Conservation (phyloP, 257 asterid species). For the Nicotiana sylvestris region DNA sequence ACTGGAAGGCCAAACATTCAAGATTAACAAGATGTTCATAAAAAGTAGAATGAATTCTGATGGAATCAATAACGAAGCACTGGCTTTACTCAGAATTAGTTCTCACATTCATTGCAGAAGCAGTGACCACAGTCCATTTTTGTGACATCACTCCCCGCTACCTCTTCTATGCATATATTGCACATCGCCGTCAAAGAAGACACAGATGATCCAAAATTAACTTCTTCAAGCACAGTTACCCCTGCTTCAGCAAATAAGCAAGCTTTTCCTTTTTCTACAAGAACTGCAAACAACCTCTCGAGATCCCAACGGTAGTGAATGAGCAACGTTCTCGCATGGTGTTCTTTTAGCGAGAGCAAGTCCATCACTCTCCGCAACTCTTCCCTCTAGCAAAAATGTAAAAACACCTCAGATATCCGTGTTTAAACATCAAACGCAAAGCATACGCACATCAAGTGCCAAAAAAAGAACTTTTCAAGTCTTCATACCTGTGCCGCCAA, state of each 20-base stretch:
- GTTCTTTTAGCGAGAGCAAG: slow-evolving; percentile 79
- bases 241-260: slow-evolving; percentile 83
- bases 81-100: slow-evolving; percentile 5
- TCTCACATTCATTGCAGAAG: slow-evolving; percentile 89
- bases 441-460: not conserved
- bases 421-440: not conserved
- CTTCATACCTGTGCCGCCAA: slow-evolving; percentile 83
- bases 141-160: slow-evolving; percentile 50
- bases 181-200: slow-evolving; percentile 48
- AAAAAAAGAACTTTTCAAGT: not conserved
- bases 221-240: slow-evolving; percentile 42
- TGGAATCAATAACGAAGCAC: not conserved
- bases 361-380: slow-evolving; percentile 87
- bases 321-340: slow-evolving; percentile 90
- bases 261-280: slow-evolving; percentile 78
- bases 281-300: slow-evolving; percentile 62
- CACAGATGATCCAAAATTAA: slow-evolving; percentile 31
- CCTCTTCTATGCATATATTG: slow-evolving; percentile 72
- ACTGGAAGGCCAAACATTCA: not conserved
- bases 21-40: not conserved
- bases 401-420: slow-evolving; percentile 8
- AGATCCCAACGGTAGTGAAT: slow-evolving; percentile 91
- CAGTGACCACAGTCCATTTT: slow-evolving; percentile 93
- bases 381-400: slow-evolving; percentile 51
- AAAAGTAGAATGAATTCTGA: not conserved